Evolutionary conservation across 2,329 filamentous ascomycete genomes (phyloP).

Genomic region (Trichoderma gracile): DNA sequence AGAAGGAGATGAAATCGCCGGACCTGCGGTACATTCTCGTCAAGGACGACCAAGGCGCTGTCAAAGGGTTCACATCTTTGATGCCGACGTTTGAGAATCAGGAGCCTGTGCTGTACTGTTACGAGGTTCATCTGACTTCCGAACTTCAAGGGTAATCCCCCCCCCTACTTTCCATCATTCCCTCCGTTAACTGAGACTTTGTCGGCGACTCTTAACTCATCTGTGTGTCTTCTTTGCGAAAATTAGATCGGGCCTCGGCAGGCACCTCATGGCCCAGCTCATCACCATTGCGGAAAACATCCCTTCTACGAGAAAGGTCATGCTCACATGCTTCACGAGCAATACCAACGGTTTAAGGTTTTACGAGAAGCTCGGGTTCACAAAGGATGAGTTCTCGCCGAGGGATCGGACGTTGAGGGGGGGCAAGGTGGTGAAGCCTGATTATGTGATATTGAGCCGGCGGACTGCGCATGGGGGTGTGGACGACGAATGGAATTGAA

Average conservation of each 20-base stretch:
- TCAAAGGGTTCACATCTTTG: constrained; percentile 64
- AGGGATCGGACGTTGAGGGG: constrained; percentile 53
- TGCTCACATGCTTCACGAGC: constrained; percentile 70
- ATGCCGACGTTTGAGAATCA: constrained; percentile 71
- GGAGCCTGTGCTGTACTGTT: constrained; percentile 70
- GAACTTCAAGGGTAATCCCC: constrained; percentile 53
- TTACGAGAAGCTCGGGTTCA: constrained; percentile 62
- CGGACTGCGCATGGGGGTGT: constrained; percentile 36
- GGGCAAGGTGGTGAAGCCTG: constrained; percentile 54
- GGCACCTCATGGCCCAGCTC: constrained; percentile 58
- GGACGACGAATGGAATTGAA: not conserved
- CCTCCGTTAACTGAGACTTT: not conserved
- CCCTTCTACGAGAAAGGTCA: constrained; percentile 61
- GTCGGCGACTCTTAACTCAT: too few species aligned
- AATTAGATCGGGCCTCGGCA: constrained; percentile 62
- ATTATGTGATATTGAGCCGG: constrained; percentile 64
- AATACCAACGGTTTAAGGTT: constrained; percentile 61
- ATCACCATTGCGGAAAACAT: constrained; percentile 56
- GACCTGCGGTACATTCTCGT: constrained; percentile 71
- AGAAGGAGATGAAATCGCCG: constrained; percentile 65
- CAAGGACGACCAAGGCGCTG: constrained; percentile 35
- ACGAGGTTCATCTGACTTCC: constrained; percentile 70
- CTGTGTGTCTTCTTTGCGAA: not conserved
- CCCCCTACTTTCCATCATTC: not conserved
- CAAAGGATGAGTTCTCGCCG: constrained; percentile 57